phyloP scores from a whole-genome alignment of 345 rosid genomes.

The Turnera subulata region DNA sequence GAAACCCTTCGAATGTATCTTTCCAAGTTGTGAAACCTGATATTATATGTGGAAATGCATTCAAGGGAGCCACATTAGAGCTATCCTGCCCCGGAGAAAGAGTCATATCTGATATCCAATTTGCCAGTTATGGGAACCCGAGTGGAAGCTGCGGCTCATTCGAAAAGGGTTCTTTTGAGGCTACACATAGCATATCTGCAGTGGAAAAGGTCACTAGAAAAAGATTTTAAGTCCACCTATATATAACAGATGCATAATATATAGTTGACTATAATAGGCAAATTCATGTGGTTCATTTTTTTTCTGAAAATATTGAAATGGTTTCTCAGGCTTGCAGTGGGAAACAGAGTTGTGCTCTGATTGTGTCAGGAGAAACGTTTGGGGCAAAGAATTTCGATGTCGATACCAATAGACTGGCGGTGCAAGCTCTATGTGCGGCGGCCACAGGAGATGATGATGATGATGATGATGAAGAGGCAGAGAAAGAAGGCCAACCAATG shows the following conservation, averaged over 20 bases:
- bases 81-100: slow-evolving; percentile 2
- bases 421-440: slow-evolving; percentile 3
- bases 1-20: slow-evolving; percentile 3
- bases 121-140: slow-evolving; percentile 15
- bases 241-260: neutral
- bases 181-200: neutral
- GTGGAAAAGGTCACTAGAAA: slow-evolving; percentile 14
- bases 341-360: neutral
- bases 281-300: too few species aligned
- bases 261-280: too few species aligned
- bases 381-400: neutral
- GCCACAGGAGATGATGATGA: neutral
- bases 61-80: slow-evolving; percentile 9
- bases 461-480: too few species aligned
- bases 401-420: neutral
- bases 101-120: slow-evolving; percentile 4
- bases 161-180: neutral
- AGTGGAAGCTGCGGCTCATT: slow-evolving; percentile 3
- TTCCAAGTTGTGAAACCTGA: slow-evolving; percentile 5
- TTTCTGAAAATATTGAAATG: too few species aligned
- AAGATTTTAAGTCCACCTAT: too few species aligned
- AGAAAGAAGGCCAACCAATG: too few species aligned
- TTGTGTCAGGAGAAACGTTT: neutral
- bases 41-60: neutral
- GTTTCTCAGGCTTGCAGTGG: slow-evolving; percentile 1